Base-by-base conservation (phyloP, 345 rosid species). In the Cardamine resedifolia region DNA sequence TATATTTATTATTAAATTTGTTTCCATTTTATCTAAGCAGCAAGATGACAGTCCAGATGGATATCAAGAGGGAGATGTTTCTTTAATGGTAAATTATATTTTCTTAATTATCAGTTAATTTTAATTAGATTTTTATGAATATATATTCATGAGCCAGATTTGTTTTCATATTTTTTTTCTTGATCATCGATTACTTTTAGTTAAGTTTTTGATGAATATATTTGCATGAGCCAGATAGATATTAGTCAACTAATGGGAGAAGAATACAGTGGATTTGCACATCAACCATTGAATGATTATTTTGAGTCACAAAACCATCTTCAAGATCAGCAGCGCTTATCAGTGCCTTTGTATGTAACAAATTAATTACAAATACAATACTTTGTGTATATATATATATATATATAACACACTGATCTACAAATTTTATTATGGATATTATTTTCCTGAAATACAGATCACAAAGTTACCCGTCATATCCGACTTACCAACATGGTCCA, bases 291-390 rank as follows among this genome's bases (percentile, higher is more conserved):
- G 66, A 56, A 9, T 57, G 49, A 45, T 19, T 55, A 58, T 53
- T 53, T 23, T 33, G 70, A 31, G 7, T 64, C 64, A 12, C 26
- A 59, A 47, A 56, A 47, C 48, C 23, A 47, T 33, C 47, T 34
- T 49, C 71, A 73, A 47, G 58, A n/a, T n/a, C n/a, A 64, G 5
- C 51, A 44, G 24, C 5, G n/a, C 48, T 21, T 1, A 8, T 3
- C 66, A 38, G 30, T 49, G 38, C 33, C 72, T 36, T 20, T 27
- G 77, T 74, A 66, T 36, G 72, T 66, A 27, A 28, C 45, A 27
- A 27, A 36, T 49, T 19, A 58, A 6, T 19, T 36, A 59, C 1
- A 56, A 30, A 64, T 5, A 45, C 3, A 55, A 4, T 33, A 18
- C 19, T 33, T 26, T 18, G 2, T n/a, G n/a, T n/a, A n/a, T n/a